Evolutionary conservation across 306 rosid species (phyloP).

Genomic region (cucumber (Cucumis sativus)): DNA sequence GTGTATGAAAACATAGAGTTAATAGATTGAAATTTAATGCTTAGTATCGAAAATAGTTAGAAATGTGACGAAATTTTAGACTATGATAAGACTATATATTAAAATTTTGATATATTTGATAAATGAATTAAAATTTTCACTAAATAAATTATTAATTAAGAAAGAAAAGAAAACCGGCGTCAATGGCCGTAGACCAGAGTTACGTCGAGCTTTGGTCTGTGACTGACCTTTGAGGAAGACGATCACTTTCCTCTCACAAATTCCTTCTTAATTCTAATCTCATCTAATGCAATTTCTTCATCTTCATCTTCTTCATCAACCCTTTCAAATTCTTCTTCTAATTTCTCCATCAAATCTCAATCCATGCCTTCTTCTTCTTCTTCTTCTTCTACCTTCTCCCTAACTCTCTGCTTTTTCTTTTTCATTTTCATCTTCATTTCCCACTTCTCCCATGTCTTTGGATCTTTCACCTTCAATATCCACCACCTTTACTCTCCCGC

Average conservation of each 20-base stretch:
- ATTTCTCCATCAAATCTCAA: background rate
- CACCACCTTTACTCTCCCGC: slow-evolving; percentile 62
- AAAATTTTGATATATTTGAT: too few species aligned
- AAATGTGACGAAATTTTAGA: too few species aligned
- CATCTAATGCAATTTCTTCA: background rate
- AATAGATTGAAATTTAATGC: too few species aligned
- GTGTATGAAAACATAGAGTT: too few species aligned
- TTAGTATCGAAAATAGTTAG: too few species aligned
- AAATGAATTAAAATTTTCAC: too few species aligned
- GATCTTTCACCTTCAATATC: slow-evolving; percentile 43
- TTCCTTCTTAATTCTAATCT: background rate
- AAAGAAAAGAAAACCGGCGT: too few species aligned
- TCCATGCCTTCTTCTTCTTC: background rate
- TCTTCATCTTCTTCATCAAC: background rate
- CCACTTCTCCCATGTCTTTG: slow-evolving; percentile 13
- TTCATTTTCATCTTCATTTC: background rate
- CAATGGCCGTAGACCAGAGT: too few species aligned
- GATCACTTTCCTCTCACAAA: background rate
- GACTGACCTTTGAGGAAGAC: background rate
- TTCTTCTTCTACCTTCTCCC: background rate
- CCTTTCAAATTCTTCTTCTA: background rate
- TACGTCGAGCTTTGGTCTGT: background rate
- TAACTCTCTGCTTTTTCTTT: background rate
- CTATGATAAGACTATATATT: too few species aligned
- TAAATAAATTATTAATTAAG: too few species aligned